Conservation (phyloP, 2,329 filamentous ascomycete species). For the Aspergillus ibericus region DNA sequence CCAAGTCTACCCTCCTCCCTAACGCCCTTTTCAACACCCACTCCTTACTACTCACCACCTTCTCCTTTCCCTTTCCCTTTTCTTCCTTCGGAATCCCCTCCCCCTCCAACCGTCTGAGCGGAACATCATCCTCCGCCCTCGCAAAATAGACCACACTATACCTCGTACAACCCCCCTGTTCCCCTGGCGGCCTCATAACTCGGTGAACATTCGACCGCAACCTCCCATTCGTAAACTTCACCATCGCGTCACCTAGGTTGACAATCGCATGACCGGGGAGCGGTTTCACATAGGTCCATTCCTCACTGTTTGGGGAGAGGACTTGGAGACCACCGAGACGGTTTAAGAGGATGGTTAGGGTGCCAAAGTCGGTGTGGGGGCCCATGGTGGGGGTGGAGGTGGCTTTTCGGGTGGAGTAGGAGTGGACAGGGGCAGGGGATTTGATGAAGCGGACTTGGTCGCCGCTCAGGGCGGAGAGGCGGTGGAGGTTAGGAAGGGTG, state of each 20-base stretch:
- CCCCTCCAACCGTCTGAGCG: slow-evolving; percentile 42
- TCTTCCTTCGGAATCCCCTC: slow-evolving; percentile 35
- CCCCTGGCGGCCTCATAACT: slow-evolving; percentile 51
- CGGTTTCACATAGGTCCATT: slow-evolving; percentile 57
- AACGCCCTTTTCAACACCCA: slow-evolving; percentile 45
- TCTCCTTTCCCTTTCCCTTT: slow-evolving; percentile 30
- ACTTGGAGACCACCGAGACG: slow-evolving; percentile 57
- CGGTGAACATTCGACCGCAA: slow-evolving; percentile 49
- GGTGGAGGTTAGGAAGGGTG: slow-evolving; percentile 50
- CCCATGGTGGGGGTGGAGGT: slow-evolving; percentile 48
- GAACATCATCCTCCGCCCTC: slow-evolving; percentile 51
- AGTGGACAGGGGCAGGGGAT: no score
- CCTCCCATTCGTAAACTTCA: slow-evolving; percentile 46
- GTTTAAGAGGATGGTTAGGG: slow-evolving; percentile 58
- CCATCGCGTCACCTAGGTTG: slow-evolving; percentile 47
- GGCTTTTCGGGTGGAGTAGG: slow-evolving; percentile 45
- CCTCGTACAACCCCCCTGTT: slow-evolving; percentile 46
- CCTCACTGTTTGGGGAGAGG: slow-evolving; percentile 43
- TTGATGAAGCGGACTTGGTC: slow-evolving; percentile 57
- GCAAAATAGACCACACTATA: slow-evolving; percentile 58
- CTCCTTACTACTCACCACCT: slow-evolving; percentile 42
- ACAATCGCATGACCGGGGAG: slow-evolving; percentile 49
- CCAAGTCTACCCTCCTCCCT: slow-evolving; percentile 37
- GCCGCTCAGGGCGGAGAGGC: slow-evolving; percentile 44
- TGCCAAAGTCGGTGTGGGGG: slow-evolving; percentile 60